phyloP scores from a whole-genome alignment of 176 grass and related monocot species.

The Dendrocalamus sinicus region DNA sequence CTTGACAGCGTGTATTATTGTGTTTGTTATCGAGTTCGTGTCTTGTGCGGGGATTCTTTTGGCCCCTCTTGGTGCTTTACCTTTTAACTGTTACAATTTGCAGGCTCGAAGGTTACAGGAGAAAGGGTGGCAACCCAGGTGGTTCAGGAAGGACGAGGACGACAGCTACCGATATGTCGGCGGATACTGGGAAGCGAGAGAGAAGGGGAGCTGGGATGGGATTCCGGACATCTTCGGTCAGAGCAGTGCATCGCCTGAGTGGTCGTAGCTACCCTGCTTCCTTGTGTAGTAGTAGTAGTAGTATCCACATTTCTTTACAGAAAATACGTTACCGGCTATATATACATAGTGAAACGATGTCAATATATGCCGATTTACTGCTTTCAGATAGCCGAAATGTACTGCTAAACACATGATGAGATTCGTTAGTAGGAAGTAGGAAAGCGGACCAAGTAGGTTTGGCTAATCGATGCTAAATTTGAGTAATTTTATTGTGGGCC shows the following conservation, averaged over 20 bases:
- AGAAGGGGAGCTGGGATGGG: conserved; percentile 69
- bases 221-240: conserved; percentile 82
- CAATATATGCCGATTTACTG: conserved; percentile 35
- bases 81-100: conserved; percentile 24
- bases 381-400: conserved; percentile 30
- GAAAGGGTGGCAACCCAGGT: conserved; percentile 91
- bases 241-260: conserved; percentile 37
- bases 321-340: conserved; percentile 28
- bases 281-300: conserved; percentile 27
- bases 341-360: conserved; percentile 24
- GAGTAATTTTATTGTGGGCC: conserved; percentile 7
- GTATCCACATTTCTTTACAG: conserved; percentile 28
- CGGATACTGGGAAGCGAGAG: conserved; percentile 97
- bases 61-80: not conserved
- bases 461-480: conserved; percentile 3
- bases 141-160: conserved; percentile 86
- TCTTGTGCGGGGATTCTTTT: not conserved
- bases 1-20: not conserved
- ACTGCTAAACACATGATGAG: not conserved
- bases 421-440: conserved; percentile 24
- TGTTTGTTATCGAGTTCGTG: not conserved
- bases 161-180: conserved; percentile 76
- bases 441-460: conserved; percentile 19
- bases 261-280: conserved; percentile 30
- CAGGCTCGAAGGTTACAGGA: conserved; percentile 87